phyloP scores from a whole-genome alignment of 345 rosid genomes.

The Ricinus communis region DNA sequence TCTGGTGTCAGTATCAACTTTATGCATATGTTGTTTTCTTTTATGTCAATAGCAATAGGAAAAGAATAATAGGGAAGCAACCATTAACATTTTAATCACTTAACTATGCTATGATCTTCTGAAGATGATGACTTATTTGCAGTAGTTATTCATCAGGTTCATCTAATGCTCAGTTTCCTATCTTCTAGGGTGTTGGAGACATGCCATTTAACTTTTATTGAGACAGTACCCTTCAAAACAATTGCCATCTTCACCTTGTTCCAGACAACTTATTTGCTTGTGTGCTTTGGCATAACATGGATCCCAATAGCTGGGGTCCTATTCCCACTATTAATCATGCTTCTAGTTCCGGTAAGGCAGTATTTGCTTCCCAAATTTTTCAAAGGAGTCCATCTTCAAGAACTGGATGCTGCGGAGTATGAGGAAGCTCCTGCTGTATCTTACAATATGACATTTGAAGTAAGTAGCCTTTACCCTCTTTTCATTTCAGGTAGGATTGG shows the following conservation, averaged over 20 bases:
- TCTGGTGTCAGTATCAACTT: neutral
- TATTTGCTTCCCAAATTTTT: constrained; percentile 77
- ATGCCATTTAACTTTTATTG: constrained; percentile 74
- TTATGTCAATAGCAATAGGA: neutral
- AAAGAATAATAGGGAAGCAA: neutral
- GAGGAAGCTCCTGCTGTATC: constrained; percentile 85
- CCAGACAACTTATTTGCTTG: constrained; percentile 71
- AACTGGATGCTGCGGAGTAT: constrained; percentile 89
- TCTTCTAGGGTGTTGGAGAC: constrained; percentile 73
- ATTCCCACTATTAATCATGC: constrained; percentile 90
- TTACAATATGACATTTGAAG: constrained; percentile 56
- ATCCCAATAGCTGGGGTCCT: constrained; percentile 88
- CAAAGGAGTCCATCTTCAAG: constrained; percentile 88
- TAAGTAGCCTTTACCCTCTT: constrained; percentile 34
- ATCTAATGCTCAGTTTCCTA: constrained; percentile 12
- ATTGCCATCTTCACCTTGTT: constrained; percentile 71
- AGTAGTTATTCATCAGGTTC: neutral
- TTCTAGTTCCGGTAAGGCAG: constrained; percentile 84
- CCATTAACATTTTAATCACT: neutral
- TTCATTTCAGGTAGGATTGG: constrained; percentile 8
- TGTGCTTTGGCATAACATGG: constrained; percentile 93
- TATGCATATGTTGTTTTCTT: neutral
- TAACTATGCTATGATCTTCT: neutral
- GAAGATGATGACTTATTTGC: neutral
- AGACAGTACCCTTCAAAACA: constrained; percentile 84